Evolutionary conservation across 345 rosid species (phyloP), one percentile per base, ranked within the genome.

Genomic region (Eucalyptus fibrosa): DNA sequence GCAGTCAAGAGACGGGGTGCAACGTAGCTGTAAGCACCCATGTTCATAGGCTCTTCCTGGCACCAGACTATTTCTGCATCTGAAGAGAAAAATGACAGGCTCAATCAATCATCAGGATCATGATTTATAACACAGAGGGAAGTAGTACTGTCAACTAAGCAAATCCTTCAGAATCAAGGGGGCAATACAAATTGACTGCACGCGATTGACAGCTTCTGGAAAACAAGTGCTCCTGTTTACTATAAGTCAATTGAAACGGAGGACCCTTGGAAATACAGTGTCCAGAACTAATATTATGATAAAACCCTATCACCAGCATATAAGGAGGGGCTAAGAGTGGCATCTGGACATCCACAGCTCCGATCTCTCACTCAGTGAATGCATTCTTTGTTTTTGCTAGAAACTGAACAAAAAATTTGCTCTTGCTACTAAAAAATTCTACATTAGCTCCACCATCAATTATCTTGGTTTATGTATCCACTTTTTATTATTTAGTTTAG

Each of bases 1-100:
- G 87, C 89, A 59, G 87, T 88, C n/a, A 2, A 17, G 45, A 90
- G 87, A 50, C 89, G 91, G 14, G 89, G 91, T 21, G 80, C 87
- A 30, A 90, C 23, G 40, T 90, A 90, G 91, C 82, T 90, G 87
- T 90, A 90, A 56, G 89, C 91, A 45, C 91, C 91, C 91, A 90
- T 90, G 55, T 90, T 90, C 91, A 90, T 90, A 2, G 91, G 67
- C 85, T 90, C 91, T 81, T 90, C 91, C 89, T 90, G 89, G 87
- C 81, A 87, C 91, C 91, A 90, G 14, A 90, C 91, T 15, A 87
- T 80, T 87, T 90, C 91, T 32, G 91, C 91, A 87, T 90, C 91
- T 90, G 87, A 87, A 90, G 62, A 59, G n/a, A 28, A 50, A 34
- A 53, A 55, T 34, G 37, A 50, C 49, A 55, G 88, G 42, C 28